Conservation (phyloP, 441 rosid species). For the Corymbia calophylla region DNA sequence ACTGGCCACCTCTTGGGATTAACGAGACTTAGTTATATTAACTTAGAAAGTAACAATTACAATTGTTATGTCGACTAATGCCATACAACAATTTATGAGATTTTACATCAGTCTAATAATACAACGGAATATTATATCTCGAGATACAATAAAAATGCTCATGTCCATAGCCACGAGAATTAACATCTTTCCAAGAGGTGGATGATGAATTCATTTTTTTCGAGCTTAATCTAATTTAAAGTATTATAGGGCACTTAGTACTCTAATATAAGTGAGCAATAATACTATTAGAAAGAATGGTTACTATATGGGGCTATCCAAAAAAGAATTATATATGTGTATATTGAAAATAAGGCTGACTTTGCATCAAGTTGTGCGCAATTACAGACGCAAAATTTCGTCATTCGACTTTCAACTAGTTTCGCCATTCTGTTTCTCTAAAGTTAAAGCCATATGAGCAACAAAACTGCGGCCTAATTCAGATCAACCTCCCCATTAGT, state of each 20-base stretch:
- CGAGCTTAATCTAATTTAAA: not conserved
- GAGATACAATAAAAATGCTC: not conserved
- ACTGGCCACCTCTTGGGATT: too few species aligned
- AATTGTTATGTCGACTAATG: too few species aligned
- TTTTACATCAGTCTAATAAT: too few species aligned
- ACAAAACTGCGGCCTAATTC: not conserved
- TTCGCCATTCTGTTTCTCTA: not conserved
- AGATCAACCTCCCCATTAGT: not conserved
- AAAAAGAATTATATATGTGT: not conserved
- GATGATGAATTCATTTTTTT: not conserved
- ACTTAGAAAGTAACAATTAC: too few species aligned
- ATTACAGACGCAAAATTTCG: not conserved
- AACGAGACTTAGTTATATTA: too few species aligned
- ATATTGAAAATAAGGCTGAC: not conserved
- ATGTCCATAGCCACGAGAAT: not conserved
- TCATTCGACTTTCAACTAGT: not conserved
- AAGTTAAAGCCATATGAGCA: not conserved
- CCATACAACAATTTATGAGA: not conserved
- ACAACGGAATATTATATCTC: too few species aligned
- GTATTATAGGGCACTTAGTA: not conserved
- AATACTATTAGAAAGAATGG: not conserved
- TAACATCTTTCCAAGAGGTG: not conserved
- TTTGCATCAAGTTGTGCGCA: too few species aligned
- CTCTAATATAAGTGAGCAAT: not conserved
- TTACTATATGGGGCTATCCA: not conserved